Conservation (phyloP, 2,329 filamentous ascomycete species). For the Akanthomyces lecanii region DNA sequence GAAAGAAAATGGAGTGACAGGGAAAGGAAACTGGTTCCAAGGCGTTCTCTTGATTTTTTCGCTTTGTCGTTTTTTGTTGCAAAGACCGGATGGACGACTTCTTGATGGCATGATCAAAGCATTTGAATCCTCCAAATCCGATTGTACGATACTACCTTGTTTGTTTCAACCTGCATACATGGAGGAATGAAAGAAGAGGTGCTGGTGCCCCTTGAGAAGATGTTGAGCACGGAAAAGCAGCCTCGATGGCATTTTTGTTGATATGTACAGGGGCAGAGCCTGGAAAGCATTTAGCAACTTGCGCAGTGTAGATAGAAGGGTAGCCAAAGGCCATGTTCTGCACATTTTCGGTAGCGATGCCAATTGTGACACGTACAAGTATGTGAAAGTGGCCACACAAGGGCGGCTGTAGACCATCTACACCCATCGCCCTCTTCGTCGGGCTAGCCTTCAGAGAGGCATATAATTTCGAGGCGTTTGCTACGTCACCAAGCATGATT, state of each 20-base stretch:
- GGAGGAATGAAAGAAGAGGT: not conserved
- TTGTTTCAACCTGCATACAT: conserved; percentile 1
- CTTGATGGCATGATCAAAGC: not conserved
- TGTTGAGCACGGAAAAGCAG: not conserved
- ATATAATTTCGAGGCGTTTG: not conserved
- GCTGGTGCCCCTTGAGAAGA: not conserved
- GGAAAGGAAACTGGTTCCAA: conserved; percentile 12
- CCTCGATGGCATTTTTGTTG: conserved; percentile 9
- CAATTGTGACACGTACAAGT: not conserved
- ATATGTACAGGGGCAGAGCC: conserved; percentile 6
- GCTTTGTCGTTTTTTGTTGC: not conserved
- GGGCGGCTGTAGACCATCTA: not conserved
- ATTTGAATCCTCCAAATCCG: not conserved
- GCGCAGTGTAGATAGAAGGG: conserved; percentile 6
- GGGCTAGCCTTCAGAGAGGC: not conserved
- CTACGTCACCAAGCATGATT: not conserved
- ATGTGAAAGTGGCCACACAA: not conserved
- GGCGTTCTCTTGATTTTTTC: not conserved
- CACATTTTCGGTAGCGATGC: not conserved
- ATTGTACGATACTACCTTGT: conserved; percentile 10
- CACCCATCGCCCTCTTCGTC: no score
- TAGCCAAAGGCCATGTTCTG: not conserved
- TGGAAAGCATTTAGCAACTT: conserved; percentile 4
- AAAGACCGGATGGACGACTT: not conserved
- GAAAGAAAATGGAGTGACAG: conserved; percentile 11